Base-by-base conservation (phyloP, 140 eudicot genomes). In the Oenanthe javanica region DNA sequence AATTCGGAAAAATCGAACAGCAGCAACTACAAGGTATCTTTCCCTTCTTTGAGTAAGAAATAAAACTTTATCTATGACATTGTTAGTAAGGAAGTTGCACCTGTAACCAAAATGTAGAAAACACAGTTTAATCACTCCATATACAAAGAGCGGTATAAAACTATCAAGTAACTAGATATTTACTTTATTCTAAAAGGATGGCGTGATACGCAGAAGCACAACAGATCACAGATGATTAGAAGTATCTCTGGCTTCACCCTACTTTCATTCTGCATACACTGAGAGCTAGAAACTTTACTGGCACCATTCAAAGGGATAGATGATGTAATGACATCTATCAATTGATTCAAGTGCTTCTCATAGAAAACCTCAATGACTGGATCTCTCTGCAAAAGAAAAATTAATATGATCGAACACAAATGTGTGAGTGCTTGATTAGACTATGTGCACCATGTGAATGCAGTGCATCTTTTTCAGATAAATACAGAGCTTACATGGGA, bases 141-240 rank as follows among this genome's bases (percentile, higher is more conserved):
- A 67, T 46, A 54, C 77, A 31, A 78, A 18, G n/a, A 36, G 43
- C 63, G 16, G 31, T 48, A 31, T 23, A 11, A 80, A 27, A 77
- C 51, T 42, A 50, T 55, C 25, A 70, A 69, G 81, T 72, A 82
- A 72, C 45, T 49, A 79, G 77, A 77, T 78, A 69, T n/a, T 86
- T 96, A 96, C 99, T 93, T 96, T 93, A 96, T 92, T 84, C 92
- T 88, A 72, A 77, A 86, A 50, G 96, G 96, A 85, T 96, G 99
- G 70, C 89, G 96, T 86, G 86, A 82, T 81, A 96, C 89, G 47
- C 99, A 96, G 83, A 93, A 96, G 86, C 99, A 91, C 52, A 96
- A 85, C 31, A 96, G 88, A 77, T 96, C 99, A 79, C 97, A 92
- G 67, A 93, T 89, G 86, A 86, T 93, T 57, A 89, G 50, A 57